Base-by-base conservation (phyloP, 1,139 yeast species). In the Hansenula anomala region DNA sequence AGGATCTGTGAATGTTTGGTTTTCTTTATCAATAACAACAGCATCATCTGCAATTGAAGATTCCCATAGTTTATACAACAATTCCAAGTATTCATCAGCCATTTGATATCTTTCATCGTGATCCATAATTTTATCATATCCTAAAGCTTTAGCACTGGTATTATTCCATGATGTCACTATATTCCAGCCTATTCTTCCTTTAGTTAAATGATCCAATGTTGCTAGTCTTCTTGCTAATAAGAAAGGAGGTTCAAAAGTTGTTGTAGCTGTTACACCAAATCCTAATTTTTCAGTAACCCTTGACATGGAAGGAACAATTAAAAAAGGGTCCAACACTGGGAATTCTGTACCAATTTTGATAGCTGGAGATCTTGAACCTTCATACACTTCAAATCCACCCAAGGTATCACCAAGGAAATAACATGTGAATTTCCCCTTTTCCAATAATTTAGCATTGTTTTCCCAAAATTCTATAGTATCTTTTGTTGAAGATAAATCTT, bases 161-260 rank as follows among this genome's bases (percentile, higher is more conserved):
- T 67, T 68, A 45, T 65, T 59, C 45, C 66, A 67, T 3, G 69
- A 63, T 6, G 71, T 60, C 23, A 67, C 72, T 23, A 67, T 59
- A 44, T 67, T 67, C 72, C 73, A 67, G 7, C 71, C 73, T 36
- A 67, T 55, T 51, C 73, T 56, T 3, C 72, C 73, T 12, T 61
- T 58, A 6, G 71, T 61, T 36, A 67, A 55, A 38, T 64, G 66
- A 44, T 65, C 70, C 34, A 66, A 49, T 0, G 70, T 64, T 3
- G 69, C 66, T 34, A 66, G 51, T 37, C 71, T 54, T 48, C 72
- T 60, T 6, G 68, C 60, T 34, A 66, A 56, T 45, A 63, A 67
- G 42, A 63, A 67, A 0, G 71, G 72, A 3, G 64, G 60, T 42
- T 67, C 72, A 41, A 67, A 63, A 18, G 67, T 65, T 4, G 72